Percentiles rank a stretch among this genome's conserved stretches.
Conservation (phyloP, 768 basidiomycete genomes). For the Megacollybia marginata region DNA sequence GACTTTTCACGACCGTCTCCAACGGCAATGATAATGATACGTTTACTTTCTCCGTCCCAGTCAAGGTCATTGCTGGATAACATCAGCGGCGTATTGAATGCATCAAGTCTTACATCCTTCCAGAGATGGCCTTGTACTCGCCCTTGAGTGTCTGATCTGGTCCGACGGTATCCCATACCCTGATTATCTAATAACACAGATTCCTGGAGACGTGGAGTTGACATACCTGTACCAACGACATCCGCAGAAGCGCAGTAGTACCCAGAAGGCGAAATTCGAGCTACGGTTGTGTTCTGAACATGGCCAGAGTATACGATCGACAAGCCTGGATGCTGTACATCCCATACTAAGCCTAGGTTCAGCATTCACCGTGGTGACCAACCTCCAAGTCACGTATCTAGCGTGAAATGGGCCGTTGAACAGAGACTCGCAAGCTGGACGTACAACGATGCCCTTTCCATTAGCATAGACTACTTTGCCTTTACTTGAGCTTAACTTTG, state of each 20-base stretch:
- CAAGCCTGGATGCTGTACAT: slow-evolving; percentile 52
- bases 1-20: slow-evolving; percentile 91
- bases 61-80: slow-evolving; percentile 76
- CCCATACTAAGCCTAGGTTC: slow-evolving; percentile 3
- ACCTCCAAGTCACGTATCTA: slow-evolving; percentile 85
- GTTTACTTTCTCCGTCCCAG: slow-evolving; percentile 95
- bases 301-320: slow-evolving; percentile 22
- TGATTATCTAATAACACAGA: slow-evolving; percentile 35
- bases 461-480: slow-evolving; percentile 84
- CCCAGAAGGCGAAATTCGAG: slow-evolving; percentile 87
- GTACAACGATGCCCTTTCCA: slow-evolving; percentile 77
- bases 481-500: slow-evolving; percentile 67
- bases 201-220: neutral
- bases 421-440: slow-evolving; percentile 21
- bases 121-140: slow-evolving; percentile 70
- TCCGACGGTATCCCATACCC: slow-evolving; percentile 90
- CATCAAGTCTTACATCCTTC: slow-evolving; percentile 50
- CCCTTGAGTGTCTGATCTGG: slow-evolving; percentile 78
- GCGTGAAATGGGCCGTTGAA: neutral
- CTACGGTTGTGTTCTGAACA: slow-evolving; percentile 78
- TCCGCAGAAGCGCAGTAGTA: slow-evolving; percentile 95
- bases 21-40: slow-evolving; percentile 91
- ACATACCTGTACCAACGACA: slow-evolving; percentile 65
- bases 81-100: neutral
- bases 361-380: slow-evolving; percentile 13